Base-by-base conservation (phyloP, 768 basidiomycete genomes). In the Steccherinum ochraceum region DNA sequence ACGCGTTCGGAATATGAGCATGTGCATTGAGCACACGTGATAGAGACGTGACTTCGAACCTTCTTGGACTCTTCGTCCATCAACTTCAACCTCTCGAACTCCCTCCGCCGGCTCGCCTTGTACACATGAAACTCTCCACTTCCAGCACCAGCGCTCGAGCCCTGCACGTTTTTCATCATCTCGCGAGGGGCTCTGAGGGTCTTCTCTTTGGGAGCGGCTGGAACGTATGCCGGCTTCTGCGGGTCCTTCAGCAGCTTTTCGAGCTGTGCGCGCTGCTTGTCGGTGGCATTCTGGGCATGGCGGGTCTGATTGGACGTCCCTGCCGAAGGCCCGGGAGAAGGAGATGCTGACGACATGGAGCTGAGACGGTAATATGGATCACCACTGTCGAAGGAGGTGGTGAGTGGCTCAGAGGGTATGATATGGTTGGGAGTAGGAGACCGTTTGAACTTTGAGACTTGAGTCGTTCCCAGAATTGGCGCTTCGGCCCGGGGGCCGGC, bases 121-220 rank as follows among this genome's bases (percentile, higher is more conserved):
- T 98, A 99, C 0, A 99, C 96, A 64, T 99, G 96, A 63, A 98
- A 97, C 68, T 95, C 94, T 40, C 95, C 95, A 51, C 89, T 92
- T 46, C 96, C 96, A 16, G 96, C 96, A 42, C 95, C 96, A 5
- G 96, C 93, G 67, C 90, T 92, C 13, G 91, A 94, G 0, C 96
- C 96, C 67, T 97, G 94, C 5, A 99, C 95, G 60, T 98, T 98
- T 78, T 96, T 97, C 90, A 99, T 97, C 90, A 93, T 93, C 66
- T 93, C 96, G 45, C 90, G 76, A 7, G 94, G 76, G 1, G 93
- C 74, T 18, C 93, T 75, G 24, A 97, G 73, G 0, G 75, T 76
- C 72, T 90, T 93, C 55, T 89, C 87, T 66, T 89, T 88, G 4
- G 87, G 86, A 1, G 88, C 74, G n/a, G 78, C 61, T 1, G 94